These are phyloP conservation scores for Oldenlandia corymbosa DNA, from an alignment of 257 asterid species.

Conservation along the genomic window DNA sequence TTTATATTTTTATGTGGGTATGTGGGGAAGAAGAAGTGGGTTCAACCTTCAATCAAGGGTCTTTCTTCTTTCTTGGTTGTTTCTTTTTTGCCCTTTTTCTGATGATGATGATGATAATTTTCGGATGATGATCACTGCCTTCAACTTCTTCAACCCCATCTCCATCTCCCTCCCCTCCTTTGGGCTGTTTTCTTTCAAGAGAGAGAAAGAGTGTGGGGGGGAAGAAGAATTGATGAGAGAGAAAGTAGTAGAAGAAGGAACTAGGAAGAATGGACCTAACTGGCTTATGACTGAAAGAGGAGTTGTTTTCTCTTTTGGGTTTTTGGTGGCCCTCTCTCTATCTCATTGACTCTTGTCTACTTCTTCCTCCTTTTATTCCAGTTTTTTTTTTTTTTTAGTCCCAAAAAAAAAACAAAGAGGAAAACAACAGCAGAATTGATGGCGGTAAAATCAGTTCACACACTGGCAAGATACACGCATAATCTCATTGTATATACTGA, in stretches of 20 bases:
- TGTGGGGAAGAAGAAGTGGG: conserved; percentile 53
- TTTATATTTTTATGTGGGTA: conserved; percentile 16
- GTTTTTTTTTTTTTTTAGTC: no score
- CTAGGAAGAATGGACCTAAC: conserved; percentile 16
- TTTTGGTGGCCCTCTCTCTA: conserved; percentile 8
- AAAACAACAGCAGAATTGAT: no score
- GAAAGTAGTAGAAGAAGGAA: conserved; percentile 5
- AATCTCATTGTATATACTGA: no score
- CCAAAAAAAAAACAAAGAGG: no score
- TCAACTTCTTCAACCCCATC: conserved; percentile 19
- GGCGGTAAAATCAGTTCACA: no score
- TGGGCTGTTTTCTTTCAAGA: conserved; percentile 2
- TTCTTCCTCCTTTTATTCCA: conserved; percentile 18
- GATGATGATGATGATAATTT: conserved; percentile 18
- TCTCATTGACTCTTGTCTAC: conserved; percentile 41
- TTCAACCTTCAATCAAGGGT: conserved; percentile 22
- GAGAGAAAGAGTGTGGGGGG: conserved; percentile 11
- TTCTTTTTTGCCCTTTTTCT: conserved; percentile 21
- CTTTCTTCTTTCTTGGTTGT: conserved; percentile 18
- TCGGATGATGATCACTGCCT: neutral
- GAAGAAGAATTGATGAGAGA: conserved; percentile 4
- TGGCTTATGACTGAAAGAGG: conserved; percentile 23
- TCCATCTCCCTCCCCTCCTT: conserved; percentile 20
- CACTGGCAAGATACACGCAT: no score
- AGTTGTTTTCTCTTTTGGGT: conserved; percentile 36